Conservation (phyloP, 768 basidiomycete species). For the Hypholoma sublateritium region DNA sequence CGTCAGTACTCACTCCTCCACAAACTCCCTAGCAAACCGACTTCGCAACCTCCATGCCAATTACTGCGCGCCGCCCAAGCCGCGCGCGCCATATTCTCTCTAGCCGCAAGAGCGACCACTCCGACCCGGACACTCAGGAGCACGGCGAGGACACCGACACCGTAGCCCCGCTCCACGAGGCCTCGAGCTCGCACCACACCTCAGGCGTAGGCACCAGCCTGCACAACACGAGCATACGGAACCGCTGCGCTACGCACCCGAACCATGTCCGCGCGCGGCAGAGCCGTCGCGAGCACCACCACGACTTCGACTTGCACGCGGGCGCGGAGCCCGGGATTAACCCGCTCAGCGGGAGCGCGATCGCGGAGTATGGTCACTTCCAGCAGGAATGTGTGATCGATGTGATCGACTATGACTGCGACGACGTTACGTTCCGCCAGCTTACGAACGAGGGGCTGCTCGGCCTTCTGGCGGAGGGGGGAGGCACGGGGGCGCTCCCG, state of each 20-base stretch:
- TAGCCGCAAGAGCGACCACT: not conserved
- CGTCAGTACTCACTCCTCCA: not conserved
- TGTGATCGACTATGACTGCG: slow-evolving; percentile 55
- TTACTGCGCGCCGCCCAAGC: not conserved
- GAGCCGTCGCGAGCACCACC: slow-evolving; percentile 8
- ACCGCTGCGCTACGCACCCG: not conserved
- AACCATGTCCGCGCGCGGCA: not conserved
- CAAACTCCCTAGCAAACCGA: not conserved
- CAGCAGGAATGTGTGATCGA: slow-evolving; percentile 60
- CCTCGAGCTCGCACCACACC: too few species aligned
- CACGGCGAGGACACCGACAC: not conserved
- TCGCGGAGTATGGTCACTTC: slow-evolving; percentile 48
- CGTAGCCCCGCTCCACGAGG: not conserved
- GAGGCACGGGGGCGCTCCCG: slow-evolving; percentile 28
- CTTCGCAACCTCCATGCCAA: not conserved
- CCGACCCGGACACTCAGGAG: not conserved
- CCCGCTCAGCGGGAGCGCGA: slow-evolving; percentile 48
- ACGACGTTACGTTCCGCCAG: slow-evolving; percentile 40
- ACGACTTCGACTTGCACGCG: slow-evolving; percentile 25
- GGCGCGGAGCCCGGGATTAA: slow-evolving; percentile 70
- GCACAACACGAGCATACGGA: not conserved
- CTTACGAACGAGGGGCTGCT: slow-evolving; percentile 55
- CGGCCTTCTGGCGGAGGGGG: slow-evolving; percentile 4
- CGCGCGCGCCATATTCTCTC: not conserved
- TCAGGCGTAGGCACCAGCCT: too few species aligned